Conservation (phyloP, 2,329 filamentous ascomycete species). For the Cercospora nicotianae region DNA sequence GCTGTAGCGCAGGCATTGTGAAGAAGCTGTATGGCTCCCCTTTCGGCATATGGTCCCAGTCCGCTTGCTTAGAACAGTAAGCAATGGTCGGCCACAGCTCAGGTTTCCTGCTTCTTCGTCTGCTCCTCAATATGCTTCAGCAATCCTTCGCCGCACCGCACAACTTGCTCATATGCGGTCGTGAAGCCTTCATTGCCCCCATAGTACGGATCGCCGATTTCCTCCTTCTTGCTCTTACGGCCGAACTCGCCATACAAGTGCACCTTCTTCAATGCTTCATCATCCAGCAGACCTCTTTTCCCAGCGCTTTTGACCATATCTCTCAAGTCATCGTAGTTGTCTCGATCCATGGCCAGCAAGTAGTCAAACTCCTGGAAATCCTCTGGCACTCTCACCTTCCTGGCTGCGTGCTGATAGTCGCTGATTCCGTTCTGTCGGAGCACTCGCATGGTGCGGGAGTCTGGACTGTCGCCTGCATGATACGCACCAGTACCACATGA, state of each 20-base stretch:
- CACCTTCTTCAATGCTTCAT: slow-evolving; percentile 40
- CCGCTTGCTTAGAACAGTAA: background rate
- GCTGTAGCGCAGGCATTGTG: background rate
- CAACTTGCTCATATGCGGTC: slow-evolving; percentile 80
- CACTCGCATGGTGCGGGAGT: slow-evolving; percentile 79
- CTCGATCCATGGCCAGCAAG: slow-evolving; percentile 89
- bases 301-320: slow-evolving; percentile 57
- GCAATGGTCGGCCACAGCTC: background rate
- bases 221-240: slow-evolving; percentile 58
- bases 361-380: slow-evolving; percentile 91
- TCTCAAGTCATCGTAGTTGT: slow-evolving; percentile 72
- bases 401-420: slow-evolving; percentile 73
- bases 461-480: slow-evolving; percentile 73
- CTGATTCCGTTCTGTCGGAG: slow-evolving; percentile 67
- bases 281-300: slow-evolving; percentile 40
- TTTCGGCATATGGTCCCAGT: background rate
- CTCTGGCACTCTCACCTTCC: slow-evolving; percentile 64
- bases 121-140: slow-evolving; percentile 58
- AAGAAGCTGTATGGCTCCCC: background rate
- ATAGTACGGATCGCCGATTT: slow-evolving; percentile 85
- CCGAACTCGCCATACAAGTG: slow-evolving; percentile 82
- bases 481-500: slow-evolving; percentile 90
- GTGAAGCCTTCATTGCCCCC: slow-evolving; percentile 80
- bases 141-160: slow-evolving; percentile 75
- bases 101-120: slow-evolving; percentile 16